These are phyloP conservation scores for Teratosphaeriaceae sp. DNA, from an alignment of 2,329 filamentous ascomycete species.

Conservation along the genomic window DNA sequence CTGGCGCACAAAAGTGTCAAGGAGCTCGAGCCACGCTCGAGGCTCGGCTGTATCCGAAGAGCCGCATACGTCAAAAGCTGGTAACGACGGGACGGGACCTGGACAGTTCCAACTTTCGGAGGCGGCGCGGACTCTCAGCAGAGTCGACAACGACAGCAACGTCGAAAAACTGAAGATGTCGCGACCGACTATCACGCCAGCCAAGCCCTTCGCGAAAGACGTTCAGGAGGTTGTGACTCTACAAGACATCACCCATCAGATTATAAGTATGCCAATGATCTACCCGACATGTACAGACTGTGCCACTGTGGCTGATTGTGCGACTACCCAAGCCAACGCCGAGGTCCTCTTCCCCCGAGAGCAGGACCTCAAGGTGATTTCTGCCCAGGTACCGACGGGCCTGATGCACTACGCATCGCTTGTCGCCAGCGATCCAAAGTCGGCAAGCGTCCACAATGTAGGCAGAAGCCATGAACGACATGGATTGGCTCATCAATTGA, in stretches of 20 bases:
- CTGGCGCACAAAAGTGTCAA: neutral
- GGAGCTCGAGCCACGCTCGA: neutral
- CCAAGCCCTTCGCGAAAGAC: neutral
- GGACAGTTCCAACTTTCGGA: too few species aligned
- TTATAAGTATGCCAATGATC: slow-evolving; percentile 10
- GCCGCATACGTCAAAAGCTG: slow-evolving; percentile 4
- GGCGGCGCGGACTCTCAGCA: too few species aligned
- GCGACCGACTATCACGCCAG: neutral
- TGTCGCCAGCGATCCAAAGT: slow-evolving; percentile 13
- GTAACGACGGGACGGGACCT: too few species aligned
- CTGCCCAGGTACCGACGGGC: slow-evolving; percentile 11
- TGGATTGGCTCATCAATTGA: neutral
- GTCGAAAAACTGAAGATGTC: neutral
- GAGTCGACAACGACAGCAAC: too few species aligned
- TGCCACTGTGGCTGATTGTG: slow-evolving; percentile 10
- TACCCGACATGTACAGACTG: neutral
- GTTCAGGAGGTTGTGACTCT: slow-evolving; percentile 5
- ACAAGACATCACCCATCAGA: slow-evolving; percentile 11
- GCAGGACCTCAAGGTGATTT: slow-evolving; percentile 16
- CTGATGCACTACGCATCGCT: slow-evolving; percentile 14
- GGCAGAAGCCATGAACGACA: neutral
- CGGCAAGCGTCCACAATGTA: slow-evolving; percentile 11
- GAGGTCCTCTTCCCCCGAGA: slow-evolving; percentile 17
- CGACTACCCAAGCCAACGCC: slow-evolving; percentile 18
- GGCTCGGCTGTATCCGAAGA: slow-evolving; percentile 1